Percentiles rank a stretch among this genome's conserved stretches.
Conservation (phyloP, 2,329 filamentous ascomycete species). For the Mycosphaerella sp. region DNA sequence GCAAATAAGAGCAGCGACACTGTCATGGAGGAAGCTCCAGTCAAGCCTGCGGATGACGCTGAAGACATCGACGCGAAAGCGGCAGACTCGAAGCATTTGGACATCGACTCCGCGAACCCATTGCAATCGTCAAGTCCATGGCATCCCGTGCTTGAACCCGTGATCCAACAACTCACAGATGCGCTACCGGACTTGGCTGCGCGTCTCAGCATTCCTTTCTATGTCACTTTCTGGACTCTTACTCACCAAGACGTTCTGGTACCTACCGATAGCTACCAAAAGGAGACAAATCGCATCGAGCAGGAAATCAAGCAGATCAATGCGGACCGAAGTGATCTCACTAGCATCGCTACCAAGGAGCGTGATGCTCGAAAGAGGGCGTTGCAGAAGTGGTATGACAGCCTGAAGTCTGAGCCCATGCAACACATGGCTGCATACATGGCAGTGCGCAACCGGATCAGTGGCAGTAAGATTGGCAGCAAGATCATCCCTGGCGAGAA, state of each 20-base stretch:
- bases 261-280: slow-evolving; percentile 68
- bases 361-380: slow-evolving; percentile 65
- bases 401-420: slow-evolving; percentile 66
- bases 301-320: slow-evolving; percentile 61
- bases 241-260: slow-evolving; percentile 74
- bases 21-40: slow-evolving; percentile 34
- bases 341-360: slow-evolving; percentile 56
- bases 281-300: slow-evolving; percentile 63
- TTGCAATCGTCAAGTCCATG: slow-evolving; percentile 37
- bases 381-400: slow-evolving; percentile 61
- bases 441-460: slow-evolving; percentile 62
- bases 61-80: slow-evolving; percentile 6
- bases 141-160: slow-evolving; percentile 64
- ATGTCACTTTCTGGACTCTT: slow-evolving; percentile 86
- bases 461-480: slow-evolving; percentile 62
- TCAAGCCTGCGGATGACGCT: slow-evolving; percentile 11
- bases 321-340: slow-evolving; percentile 67
- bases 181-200: slow-evolving; percentile 58
- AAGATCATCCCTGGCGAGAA: slow-evolving; percentile 15
- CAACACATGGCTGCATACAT: slow-evolving; percentile 61
- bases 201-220: slow-evolving; percentile 72
- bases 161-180: slow-evolving; percentile 62
- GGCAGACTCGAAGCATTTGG: background rate
- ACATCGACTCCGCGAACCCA: slow-evolving; percentile 4
- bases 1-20: slow-evolving; percentile 13